Conservation (phyloP, 2,329 filamentous ascomycete genomes). For the Nemania sp. region DNA sequence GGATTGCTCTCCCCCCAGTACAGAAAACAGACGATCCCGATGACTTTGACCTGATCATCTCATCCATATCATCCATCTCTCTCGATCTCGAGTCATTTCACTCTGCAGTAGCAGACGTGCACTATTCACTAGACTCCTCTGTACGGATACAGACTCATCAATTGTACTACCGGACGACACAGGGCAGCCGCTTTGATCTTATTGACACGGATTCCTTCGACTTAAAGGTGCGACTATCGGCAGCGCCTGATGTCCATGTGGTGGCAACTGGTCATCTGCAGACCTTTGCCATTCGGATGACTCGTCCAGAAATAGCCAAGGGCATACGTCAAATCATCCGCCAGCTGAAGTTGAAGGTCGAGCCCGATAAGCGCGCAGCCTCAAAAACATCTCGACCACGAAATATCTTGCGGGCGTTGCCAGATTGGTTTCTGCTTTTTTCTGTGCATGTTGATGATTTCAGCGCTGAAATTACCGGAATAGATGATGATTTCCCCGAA, state of each 20-base stretch:
- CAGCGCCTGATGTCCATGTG: slow-evolving; percentile 83
- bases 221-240: slow-evolving; percentile 80
- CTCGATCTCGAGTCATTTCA: slow-evolving; percentile 96
- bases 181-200: slow-evolving; percentile 81
- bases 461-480: slow-evolving; percentile 85
- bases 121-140: slow-evolving; percentile 84
- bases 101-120: slow-evolving; percentile 76
- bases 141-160: slow-evolving; percentile 84
- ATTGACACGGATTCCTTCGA: slow-evolving; percentile 88
- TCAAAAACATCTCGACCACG: slow-evolving; percentile 55
- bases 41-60: slow-evolving; percentile 94
- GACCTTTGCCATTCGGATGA: slow-evolving; percentile 85
- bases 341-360: slow-evolving; percentile 73
- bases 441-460: slow-evolving; percentile 87
- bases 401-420: slow-evolving; percentile 77
- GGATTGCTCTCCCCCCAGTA: slow-evolving; percentile 83
- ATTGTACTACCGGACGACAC: slow-evolving; percentile 90
- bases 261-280: slow-evolving; percentile 78
- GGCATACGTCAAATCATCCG: slow-evolving; percentile 89
- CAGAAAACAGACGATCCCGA: slow-evolving; percentile 66
- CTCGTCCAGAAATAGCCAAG: slow-evolving; percentile 88
- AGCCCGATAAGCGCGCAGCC: slow-evolving; percentile 60
- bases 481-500: slow-evolving; percentile 81
- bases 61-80: slow-evolving; percentile 89
- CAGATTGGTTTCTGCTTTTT: slow-evolving; percentile 81